Evolutionary conservation across 1,284 basidiomycete species (phyloP).

Genomic region (Neotropicomus parvogracilis): DNA sequence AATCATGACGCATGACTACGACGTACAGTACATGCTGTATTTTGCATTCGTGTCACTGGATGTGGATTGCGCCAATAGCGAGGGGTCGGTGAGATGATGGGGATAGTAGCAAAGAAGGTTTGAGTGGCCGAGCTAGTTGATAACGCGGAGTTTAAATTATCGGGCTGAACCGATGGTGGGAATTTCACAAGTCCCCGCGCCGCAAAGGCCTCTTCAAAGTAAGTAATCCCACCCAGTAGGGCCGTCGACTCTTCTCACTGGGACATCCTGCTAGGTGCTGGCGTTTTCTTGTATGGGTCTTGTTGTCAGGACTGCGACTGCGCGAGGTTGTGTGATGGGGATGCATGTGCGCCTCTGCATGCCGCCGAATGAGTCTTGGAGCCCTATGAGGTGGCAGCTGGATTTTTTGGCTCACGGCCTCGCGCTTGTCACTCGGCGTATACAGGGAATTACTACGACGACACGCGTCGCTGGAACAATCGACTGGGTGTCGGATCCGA

Average conservation of each 20-base stretch:
- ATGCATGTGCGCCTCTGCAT: constrained; percentile 3
- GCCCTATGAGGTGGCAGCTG: constrained; percentile 28
- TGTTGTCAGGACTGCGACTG: not conserved
- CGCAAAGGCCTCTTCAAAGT: constrained; percentile 29
- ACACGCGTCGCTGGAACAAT: not conserved
- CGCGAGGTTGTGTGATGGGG: not conserved
- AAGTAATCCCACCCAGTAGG: constrained; percentile 18
- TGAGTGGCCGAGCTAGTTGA: too few species aligned
- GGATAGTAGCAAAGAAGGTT: too few species aligned
- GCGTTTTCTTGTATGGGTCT: constrained; percentile 3
- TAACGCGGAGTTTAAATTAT: too few species aligned
- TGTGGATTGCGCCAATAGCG: too few species aligned
- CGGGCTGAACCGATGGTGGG: too few species aligned
- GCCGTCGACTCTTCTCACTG: constrained; percentile 29
- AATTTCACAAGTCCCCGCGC: too few species aligned
- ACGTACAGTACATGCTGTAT: too few species aligned
- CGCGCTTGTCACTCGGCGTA: constrained; percentile 7
- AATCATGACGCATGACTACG: too few species aligned
- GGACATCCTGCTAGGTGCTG: constrained; percentile 14
- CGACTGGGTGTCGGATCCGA: not conserved
- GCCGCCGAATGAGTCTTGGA: constrained; percentile 24
- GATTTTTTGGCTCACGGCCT: constrained; percentile 31
- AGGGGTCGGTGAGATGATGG: too few species aligned
- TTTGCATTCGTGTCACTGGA: too few species aligned
- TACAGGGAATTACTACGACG: not conserved